A percentile compares a stretch with the other conserved stretches of the same genome.
Conservation (phyloP, 352 stramenopile species). For the Globisporangium orthogonon region DNA sequence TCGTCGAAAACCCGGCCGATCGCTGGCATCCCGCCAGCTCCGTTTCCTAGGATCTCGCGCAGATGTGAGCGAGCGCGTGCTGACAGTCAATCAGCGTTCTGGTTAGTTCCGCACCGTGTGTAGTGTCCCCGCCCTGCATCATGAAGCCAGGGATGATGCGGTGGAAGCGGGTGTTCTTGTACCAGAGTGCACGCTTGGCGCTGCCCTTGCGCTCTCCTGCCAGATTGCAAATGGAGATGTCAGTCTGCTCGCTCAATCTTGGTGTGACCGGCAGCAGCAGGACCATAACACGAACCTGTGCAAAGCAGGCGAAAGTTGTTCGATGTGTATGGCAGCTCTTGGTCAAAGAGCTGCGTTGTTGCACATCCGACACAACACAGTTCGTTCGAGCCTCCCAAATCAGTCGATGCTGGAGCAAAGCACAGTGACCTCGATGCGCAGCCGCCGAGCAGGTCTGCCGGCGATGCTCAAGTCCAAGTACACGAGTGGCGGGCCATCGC, state of each 20-base stretch:
- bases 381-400: no score
- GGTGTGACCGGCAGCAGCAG: not conserved
- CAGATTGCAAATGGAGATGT: not conserved
- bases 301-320: constrained; percentile 73
- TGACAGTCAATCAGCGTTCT: not conserved
- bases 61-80: not conserved
- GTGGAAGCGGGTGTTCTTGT: constrained; percentile 95
- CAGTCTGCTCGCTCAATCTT: not conserved
- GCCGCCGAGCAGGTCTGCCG: constrained; percentile 36
- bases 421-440: constrained; percentile 52
- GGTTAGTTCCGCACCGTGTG: constrained; percentile 40
- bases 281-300: constrained; percentile 24
- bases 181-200: constrained; percentile 58
- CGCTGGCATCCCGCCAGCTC: constrained; percentile 91
- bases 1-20: constrained; percentile 95
- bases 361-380: no score
- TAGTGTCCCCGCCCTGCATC: constrained; percentile 95
- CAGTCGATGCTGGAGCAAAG: not conserved
- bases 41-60: constrained; percentile 51
- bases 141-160: constrained; percentile 98
- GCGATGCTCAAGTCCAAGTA: constrained; percentile 58
- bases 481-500: constrained; percentile 39
- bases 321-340: constrained; percentile 58
- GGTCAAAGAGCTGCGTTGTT: constrained; percentile 45
- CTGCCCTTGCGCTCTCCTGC: constrained; percentile 46